Evolutionary conservation across 2,329 filamentous ascomycete genomes (phyloP).

Genomic region (Dryadomyces quercivorus): DNA sequence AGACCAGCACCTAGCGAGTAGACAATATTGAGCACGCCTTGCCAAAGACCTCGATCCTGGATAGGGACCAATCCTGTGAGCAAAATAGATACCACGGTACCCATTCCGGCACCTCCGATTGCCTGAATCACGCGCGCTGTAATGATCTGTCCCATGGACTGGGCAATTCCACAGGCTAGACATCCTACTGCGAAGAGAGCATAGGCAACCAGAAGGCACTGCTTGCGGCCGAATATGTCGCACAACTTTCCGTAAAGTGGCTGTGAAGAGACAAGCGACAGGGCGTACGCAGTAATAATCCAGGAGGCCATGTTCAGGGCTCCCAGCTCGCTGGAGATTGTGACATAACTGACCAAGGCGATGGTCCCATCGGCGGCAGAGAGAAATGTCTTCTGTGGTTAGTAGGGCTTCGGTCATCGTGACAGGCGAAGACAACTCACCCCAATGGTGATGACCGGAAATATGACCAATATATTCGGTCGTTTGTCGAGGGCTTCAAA

Average conservation of each 20-base stretch:
- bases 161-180: slow-evolving; percentile 41
- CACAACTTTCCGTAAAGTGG: slow-evolving; percentile 42
- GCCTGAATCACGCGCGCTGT: slow-evolving; percentile 32
- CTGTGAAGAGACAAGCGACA: slow-evolving; percentile 63
- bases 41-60: slow-evolving; percentile 59
- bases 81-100: slow-evolving; percentile 54
- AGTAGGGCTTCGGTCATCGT: background rate
- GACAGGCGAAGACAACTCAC: background rate
- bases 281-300: slow-evolving; percentile 58
- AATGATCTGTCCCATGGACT: slow-evolving; percentile 25
- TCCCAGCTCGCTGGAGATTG: slow-evolving; percentile 63
- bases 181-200: slow-evolving; percentile 19
- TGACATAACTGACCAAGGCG: slow-evolving; percentile 64
- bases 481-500: background rate
- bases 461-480: background rate
- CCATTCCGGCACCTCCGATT: slow-evolving; percentile 63
- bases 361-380: slow-evolving; percentile 66
- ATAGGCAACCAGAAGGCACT: slow-evolving; percentile 48
- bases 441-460: background rate
- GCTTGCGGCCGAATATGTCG: slow-evolving; percentile 54
- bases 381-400: slow-evolving; percentile 46
- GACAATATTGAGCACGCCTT: slow-evolving; percentile 60
- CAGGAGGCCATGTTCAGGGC: slow-evolving; percentile 65
- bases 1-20: slow-evolving; percentile 53
- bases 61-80: slow-evolving; percentile 60